These are phyloP conservation scores for Claviceps sorghi DNA, from an alignment of 2,329 filamentous ascomycete species.

Conservation along the genomic window DNA sequence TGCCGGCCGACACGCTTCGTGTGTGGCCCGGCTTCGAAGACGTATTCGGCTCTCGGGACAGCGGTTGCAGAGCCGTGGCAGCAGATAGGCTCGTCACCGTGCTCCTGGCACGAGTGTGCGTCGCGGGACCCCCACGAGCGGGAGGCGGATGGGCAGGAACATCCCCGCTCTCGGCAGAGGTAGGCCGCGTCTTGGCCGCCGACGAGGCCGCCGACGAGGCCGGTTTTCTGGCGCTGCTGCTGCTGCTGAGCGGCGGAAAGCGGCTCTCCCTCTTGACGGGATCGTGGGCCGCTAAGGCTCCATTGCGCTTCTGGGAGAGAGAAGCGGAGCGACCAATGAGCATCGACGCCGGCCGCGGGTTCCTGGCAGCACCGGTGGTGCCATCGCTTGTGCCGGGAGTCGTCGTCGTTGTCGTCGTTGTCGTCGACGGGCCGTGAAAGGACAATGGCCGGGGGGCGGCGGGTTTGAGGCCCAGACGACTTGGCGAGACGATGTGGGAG, in stretches of 20 bases:
- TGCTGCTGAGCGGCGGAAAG: slow-evolving; percentile 21
- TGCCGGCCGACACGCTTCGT: slow-evolving; percentile 12
- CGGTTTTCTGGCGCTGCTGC: slow-evolving; percentile 17
- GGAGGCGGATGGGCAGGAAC: slow-evolving; percentile 6
- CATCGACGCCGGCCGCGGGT: slow-evolving; percentile 6
- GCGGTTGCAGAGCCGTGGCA: slow-evolving; percentile 17
- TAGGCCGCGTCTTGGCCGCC: slow-evolving; percentile 15
- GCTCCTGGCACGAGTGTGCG: slow-evolving; percentile 20
- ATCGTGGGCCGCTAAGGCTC: neutral
- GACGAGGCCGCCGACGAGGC: slow-evolving; percentile 5
- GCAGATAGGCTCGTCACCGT: slow-evolving; percentile 15
- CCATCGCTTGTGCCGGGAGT: neutral
- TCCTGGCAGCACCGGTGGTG: neutral
- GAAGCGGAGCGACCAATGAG: slow-evolving; percentile 12
- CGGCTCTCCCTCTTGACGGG: slow-evolving; percentile 13
- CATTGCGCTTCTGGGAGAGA: slow-evolving; percentile 5
- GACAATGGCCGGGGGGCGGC: slow-evolving; percentile 18
- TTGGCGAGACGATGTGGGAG: slow-evolving; percentile 30
- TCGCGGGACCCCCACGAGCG: slow-evolving; percentile 7
- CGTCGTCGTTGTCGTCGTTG: slow-evolving; percentile 7
- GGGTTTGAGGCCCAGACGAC: slow-evolving; percentile 35
- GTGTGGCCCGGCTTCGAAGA: neutral
- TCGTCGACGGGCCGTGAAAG: slow-evolving; percentile 8
- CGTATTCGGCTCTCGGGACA: slow-evolving; percentile 10
- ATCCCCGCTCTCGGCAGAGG: slow-evolving; percentile 15